Percentiles rank a stretch among this genome's conserved stretches.
These are phyloP conservation scores for Skeletonema costatum DNA, from an alignment of 108 stramenopile species.

Conservation along the genomic window DNA sequence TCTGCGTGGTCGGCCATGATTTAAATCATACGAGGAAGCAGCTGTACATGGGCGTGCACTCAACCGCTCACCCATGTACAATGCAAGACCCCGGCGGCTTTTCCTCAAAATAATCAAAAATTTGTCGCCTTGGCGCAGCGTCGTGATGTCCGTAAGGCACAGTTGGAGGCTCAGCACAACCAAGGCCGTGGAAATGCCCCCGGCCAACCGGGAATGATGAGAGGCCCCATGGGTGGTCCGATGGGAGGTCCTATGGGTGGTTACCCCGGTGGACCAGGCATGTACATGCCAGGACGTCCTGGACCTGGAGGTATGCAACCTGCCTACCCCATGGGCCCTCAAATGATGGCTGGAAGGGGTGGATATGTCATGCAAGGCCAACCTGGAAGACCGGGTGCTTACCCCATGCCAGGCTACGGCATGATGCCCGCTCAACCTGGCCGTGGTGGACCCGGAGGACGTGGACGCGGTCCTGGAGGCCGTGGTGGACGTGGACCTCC, in stretches of 20 bases:
- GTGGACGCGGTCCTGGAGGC: too few relatives aligned
- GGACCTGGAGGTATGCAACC: slow-evolving; percentile 93
- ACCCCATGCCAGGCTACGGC: slow-evolving; percentile 66
- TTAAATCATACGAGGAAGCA: too few relatives aligned
- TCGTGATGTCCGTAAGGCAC: slow-evolving; percentile 94
- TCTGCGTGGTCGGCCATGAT: too few relatives aligned
- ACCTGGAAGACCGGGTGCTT: slow-evolving; percentile 38
- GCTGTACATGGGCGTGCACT: too few relatives aligned
- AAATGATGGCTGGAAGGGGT: slow-evolving; percentile 86
- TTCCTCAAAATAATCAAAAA: too few relatives aligned
- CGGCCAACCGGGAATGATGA: slow-evolving; percentile 84
- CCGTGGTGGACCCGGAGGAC: slow-evolving; percentile 51
- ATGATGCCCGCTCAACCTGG: slow-evolving; percentile 52
- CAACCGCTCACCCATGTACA: too few relatives aligned
- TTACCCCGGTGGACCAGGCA: slow-evolving; percentile 77
- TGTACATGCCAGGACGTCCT: slow-evolving; percentile 85
- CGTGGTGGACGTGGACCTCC: slow-evolving; percentile 35
- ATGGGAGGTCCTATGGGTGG: slow-evolving; percentile 85
- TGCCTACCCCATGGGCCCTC: slow-evolving; percentile 84
- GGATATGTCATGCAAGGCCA: slow-evolving; percentile 68
- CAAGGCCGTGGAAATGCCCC: slow-evolving; percentile 55
- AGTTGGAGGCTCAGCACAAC: slow-evolving; percentile 94
- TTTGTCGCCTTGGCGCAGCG: slow-evolving; percentile 96
- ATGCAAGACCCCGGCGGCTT: too few relatives aligned
- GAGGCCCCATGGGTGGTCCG: slow-evolving; percentile 36